Evolutionary conservation across 495 filamentous ascomycete species (phyloP).

Genomic region (Terfezia claveryi): DNA sequence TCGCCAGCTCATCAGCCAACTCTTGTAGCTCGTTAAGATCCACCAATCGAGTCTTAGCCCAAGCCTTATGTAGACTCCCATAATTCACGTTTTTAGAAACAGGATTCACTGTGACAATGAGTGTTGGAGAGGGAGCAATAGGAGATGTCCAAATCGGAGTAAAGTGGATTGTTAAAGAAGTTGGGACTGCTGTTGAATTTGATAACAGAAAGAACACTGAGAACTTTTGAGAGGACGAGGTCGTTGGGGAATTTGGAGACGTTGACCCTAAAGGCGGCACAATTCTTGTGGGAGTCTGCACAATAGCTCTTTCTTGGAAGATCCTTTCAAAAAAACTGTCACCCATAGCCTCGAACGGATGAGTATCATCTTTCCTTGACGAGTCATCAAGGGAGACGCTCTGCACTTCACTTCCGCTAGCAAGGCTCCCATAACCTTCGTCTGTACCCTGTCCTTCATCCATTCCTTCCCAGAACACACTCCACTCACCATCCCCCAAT

Average conservation of each 20-base stretch:
- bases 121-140: slow-evolving; percentile 1
- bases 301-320: slow-evolving; percentile 15
- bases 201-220: slow-evolving; percentile 14
- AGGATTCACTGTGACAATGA: background rate
- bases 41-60: slow-evolving; percentile 12
- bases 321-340: slow-evolving; percentile 11
- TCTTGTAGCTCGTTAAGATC: slow-evolving; percentile 15
- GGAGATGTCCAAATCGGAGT: slow-evolving; percentile 12
- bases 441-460: slow-evolving; percentile 10
- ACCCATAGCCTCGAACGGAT: slow-evolving; percentile 1
- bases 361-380: no score
- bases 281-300: slow-evolving; percentile 16
- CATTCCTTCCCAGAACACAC: slow-evolving; percentile 17
- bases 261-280: slow-evolving; percentile 5
- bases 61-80: slow-evolving; percentile 10
- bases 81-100: slow-evolving; percentile 1
- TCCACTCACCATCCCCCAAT: slow-evolving; percentile 13
- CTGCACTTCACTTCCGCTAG: slow-evolving; percentile 7
- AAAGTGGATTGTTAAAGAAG: slow-evolving; percentile 8
- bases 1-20: slow-evolving; percentile 16
- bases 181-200: slow-evolving; percentile 4
- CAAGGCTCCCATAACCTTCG: slow-evolving; percentile 11
- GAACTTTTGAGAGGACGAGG: background rate
- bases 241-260: slow-evolving; percentile 1
- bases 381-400: no score